Conservation (phyloP, 345 rosid species). For the Gossypium sturtianum region DNA sequence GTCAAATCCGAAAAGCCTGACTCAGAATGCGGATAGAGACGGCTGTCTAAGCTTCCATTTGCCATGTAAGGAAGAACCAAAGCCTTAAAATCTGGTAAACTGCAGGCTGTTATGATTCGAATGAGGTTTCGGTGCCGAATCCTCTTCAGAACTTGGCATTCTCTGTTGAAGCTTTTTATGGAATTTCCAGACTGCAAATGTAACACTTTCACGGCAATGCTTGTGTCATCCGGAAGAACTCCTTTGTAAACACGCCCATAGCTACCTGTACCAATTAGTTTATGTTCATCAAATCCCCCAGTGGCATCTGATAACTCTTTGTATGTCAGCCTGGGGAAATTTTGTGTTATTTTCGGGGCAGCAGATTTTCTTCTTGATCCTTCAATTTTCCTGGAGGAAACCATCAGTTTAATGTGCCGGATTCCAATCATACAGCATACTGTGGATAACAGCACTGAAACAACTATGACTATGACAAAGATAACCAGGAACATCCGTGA, state of each 20-base stretch:
- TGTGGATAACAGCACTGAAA: slow-evolving; percentile 21
- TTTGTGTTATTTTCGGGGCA: slow-evolving; percentile 24
- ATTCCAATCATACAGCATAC: slow-evolving; percentile 28
- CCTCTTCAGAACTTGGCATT: slow-evolving; percentile 53
- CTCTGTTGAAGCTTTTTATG: slow-evolving; percentile 50
- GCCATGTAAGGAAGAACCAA: slow-evolving; percentile 53
- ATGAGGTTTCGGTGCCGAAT: slow-evolving; percentile 54
- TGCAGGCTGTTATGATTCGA: slow-evolving; percentile 52
- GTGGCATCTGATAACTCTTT: slow-evolving; percentile 45
- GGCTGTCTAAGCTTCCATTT: slow-evolving; percentile 49
- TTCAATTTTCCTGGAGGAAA: slow-evolving; percentile 24
- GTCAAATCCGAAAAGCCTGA: slow-evolving; percentile 35
- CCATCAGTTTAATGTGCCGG: slow-evolving; percentile 17
- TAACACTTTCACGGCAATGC: slow-evolving; percentile 46
- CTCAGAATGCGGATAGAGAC: slow-evolving; percentile 37
- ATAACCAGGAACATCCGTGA: slow-evolving; percentile 25
- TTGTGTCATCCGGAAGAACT: slow-evolving; percentile 36
- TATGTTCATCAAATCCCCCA: slow-evolving; percentile 33
- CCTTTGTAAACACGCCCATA: slow-evolving; percentile 46
- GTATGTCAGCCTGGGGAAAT: slow-evolving; percentile 50
- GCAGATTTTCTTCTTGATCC: neutral
- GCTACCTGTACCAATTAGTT: slow-evolving; percentile 39
- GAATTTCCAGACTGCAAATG: slow-evolving; percentile 35
- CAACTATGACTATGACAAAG: slow-evolving; percentile 18
- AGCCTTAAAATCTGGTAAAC: slow-evolving; percentile 55